phyloP scores from a whole-genome alignment of 768 basidiomycete species.

The Boletellus ananiceps region DNA sequence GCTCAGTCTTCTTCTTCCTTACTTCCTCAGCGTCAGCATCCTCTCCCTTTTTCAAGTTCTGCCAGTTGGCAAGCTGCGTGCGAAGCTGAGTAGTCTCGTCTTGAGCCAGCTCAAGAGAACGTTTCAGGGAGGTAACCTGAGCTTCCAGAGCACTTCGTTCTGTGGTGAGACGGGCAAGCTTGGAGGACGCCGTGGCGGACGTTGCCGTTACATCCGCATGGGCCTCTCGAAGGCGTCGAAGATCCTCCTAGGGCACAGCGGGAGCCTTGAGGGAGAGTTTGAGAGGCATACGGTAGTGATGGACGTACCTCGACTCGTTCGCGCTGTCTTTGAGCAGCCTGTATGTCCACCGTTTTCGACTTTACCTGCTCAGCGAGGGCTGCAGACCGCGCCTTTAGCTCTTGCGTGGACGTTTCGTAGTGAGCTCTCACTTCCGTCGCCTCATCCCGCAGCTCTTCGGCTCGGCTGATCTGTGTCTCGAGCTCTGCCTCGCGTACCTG shows the following conservation, averaged over 20 bases:
- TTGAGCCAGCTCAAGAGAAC: constrained; percentile 53
- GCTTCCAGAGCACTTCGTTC: constrained; percentile 56
- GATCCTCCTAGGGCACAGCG: constrained; percentile 31
- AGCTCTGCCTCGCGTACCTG: constrained; percentile 59
- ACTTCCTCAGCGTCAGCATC: constrained; percentile 52
- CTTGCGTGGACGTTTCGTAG: constrained; percentile 27
- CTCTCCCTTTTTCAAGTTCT: constrained; percentile 60
- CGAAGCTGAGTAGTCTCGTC: constrained; percentile 51
- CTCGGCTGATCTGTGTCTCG: constrained; percentile 46
- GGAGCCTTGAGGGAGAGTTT: background rate
- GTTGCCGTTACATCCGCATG: constrained; percentile 47
- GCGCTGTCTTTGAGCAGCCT: constrained; percentile 38
- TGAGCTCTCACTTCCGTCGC: constrained; percentile 12
- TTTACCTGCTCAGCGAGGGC: constrained; percentile 37
- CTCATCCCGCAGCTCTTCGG: constrained; percentile 46
- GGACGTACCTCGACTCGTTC: constrained; percentile 43
- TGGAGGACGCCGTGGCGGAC: constrained; percentile 42
- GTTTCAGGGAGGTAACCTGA: constrained; percentile 50
- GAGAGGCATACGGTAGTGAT: background rate
- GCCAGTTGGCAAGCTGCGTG: constrained; percentile 66
- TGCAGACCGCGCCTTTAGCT: constrained; percentile 28
- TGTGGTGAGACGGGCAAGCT: constrained; percentile 53
- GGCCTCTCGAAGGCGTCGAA: constrained; percentile 44
- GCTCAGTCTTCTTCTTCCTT: constrained; percentile 49
- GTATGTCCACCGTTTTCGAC: constrained; percentile 37